phyloP scores from a whole-genome alignment of 179 eudicot genomes.

The Vitellaria paradoxa region DNA sequence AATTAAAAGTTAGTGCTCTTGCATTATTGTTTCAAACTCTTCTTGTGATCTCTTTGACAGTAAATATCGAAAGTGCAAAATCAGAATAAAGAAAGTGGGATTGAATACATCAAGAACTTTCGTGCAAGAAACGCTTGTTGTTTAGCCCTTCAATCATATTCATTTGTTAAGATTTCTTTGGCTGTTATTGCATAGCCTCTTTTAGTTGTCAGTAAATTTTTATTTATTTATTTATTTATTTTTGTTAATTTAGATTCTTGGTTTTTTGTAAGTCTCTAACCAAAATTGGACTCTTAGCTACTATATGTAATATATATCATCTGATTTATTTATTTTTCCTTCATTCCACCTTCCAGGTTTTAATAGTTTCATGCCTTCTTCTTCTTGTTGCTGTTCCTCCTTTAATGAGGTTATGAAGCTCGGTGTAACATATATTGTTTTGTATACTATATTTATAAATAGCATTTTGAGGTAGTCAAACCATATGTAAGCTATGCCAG shows the following conservation, averaged over 20 bases:
- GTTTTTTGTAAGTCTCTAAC: not conserved
- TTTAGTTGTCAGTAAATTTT: not conserved
- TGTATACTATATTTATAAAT: not conserved
- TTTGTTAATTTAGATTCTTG: not conserved
- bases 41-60: not conserved
- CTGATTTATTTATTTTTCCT: not conserved
- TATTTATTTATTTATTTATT: not conserved
- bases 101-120: not conserved
- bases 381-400: not conserved
- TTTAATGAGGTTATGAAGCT: not conserved
- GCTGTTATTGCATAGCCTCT: not conserved
- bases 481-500: not conserved
- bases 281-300: not conserved
- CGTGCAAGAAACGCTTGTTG: not conserved
- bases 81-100: not conserved
- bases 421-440: not conserved
- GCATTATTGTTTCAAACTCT: not conserved
- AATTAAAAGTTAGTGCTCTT: not conserved
- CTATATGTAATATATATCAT: not conserved
- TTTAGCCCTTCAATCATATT: not conserved
- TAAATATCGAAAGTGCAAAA: not conserved
- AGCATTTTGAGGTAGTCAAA: not conserved
- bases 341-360: constrained; percentile 1
- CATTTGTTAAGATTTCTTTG: not conserved
- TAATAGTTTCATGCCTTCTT: not conserved